Percentiles rank a stretch among this genome's conserved stretches.
Conservation (phyloP, 2,329 filamentous ascomycete species). For the Aspergillus sclerotialis region DNA sequence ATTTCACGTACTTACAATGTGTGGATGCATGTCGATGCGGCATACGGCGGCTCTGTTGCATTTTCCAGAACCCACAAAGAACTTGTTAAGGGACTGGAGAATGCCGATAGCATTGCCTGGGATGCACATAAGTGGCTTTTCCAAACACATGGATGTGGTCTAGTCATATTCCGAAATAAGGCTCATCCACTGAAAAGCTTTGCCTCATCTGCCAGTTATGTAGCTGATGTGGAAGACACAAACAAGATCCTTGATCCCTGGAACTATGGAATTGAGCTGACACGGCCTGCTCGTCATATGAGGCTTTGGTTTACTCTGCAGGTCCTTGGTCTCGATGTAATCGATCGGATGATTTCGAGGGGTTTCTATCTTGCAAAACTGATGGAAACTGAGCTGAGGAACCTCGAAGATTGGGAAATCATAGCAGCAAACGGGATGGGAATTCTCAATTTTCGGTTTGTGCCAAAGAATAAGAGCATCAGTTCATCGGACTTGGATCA, state of each 20-base stretch:
- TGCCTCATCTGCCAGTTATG: slow-evolving; percentile 5
- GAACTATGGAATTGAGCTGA: slow-evolving; percentile 15
- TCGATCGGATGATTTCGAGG: slow-evolving; percentile 14
- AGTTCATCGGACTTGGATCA: slow-evolving; percentile 3
- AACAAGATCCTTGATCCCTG: slow-evolving; percentile 10
- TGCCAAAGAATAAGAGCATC: not conserved
- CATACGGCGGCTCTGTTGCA: slow-evolving; percentile 12
- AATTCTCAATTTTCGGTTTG: slow-evolving; percentile 10
- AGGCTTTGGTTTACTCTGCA: slow-evolving; percentile 15
- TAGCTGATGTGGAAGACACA: slow-evolving; percentile 4
- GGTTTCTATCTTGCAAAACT: slow-evolving; percentile 5
- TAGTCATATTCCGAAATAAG: slow-evolving; percentile 11
- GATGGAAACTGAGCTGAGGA: slow-evolving; percentile 1
- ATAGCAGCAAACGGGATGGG: slow-evolving; percentile 2
- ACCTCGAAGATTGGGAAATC: slow-evolving; percentile 4
- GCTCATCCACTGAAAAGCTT: slow-evolving; percentile 9
- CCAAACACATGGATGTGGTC: slow-evolving; percentile 18
- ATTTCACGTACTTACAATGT: slow-evolving; percentile 6
- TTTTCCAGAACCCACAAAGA: slow-evolving; percentile 7
- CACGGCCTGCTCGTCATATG: slow-evolving; percentile 13
- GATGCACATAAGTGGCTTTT: slow-evolving; percentile 21
- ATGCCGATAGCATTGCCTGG: slow-evolving; percentile 17
- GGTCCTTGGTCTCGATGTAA: slow-evolving; percentile 9
- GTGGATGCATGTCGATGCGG: slow-evolving; percentile 20
- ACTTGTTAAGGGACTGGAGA: slow-evolving; percentile 7